phyloP scores from a whole-genome alignment of 192 early-diverging fungal genomes.

The Gonapodya prolifera region DNA sequence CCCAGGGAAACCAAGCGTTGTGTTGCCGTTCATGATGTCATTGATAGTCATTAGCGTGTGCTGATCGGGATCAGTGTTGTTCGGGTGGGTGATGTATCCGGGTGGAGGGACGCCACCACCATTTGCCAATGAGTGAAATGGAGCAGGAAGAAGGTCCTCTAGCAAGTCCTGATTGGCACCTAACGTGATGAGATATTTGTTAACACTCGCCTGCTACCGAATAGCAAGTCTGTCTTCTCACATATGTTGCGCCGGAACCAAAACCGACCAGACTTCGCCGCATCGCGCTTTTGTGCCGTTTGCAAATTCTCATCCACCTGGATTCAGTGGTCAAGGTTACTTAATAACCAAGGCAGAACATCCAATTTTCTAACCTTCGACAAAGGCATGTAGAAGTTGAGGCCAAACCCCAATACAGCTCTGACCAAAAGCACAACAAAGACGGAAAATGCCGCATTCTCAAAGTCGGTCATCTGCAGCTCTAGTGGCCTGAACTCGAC shows the following conservation, averaged over 20 bases:
- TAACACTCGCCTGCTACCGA: neutral
- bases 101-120: neutral
- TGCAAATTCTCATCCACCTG: conserved; percentile 91
- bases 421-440: conserved; percentile 87
- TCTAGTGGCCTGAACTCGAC: conserved; percentile 98
- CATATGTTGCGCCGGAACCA: conserved; percentile 81
- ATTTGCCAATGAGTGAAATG: no score
- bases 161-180: neutral
- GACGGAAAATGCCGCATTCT: conserved; percentile 89
- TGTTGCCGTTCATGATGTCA: conserved; percentile 82
- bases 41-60: conserved; percentile 69
- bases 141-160: neutral
- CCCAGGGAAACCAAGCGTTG: conserved; percentile 57
- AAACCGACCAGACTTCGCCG: conserved; percentile 69
- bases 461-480: conserved; percentile 90
- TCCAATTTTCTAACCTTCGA: no score
- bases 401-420: conserved; percentile 70
- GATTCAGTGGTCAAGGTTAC: no score
- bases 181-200: neutral
- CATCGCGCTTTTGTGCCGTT: conserved; percentile 70
- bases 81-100: neutral
- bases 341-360: neutral
- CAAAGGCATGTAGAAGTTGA: conserved; percentile 94
- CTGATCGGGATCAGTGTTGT: conserved; percentile 6
- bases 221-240: conserved; percentile 17